Conservation (phyloP, 2,329 filamentous ascomycete species). For the Colletotrichum shisoi region DNA sequence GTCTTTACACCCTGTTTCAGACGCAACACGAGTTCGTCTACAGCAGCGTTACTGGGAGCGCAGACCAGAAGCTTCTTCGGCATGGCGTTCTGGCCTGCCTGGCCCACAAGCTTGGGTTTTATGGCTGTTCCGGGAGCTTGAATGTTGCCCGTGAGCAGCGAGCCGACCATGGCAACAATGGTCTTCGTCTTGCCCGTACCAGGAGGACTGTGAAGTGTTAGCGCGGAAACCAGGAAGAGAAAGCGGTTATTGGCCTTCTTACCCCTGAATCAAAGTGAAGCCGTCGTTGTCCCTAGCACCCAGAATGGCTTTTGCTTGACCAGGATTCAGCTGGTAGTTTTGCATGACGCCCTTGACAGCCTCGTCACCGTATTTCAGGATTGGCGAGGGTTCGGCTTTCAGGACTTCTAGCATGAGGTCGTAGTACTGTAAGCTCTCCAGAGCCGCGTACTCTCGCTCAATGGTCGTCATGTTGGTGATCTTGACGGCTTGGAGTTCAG, state of each 20-base stretch:
- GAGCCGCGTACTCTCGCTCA: slow-evolving; percentile 91
- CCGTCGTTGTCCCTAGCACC: slow-evolving; percentile 95
- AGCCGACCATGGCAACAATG: slow-evolving; percentile 94
- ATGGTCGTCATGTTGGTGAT: slow-evolving; percentile 93
- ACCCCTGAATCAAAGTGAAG: slow-evolving; percentile 94
- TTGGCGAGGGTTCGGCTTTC: slow-evolving; percentile 85
- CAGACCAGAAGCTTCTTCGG: slow-evolving; percentile 92
- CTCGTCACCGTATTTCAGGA: slow-evolving; percentile 80
- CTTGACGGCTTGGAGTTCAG: slow-evolving; percentile 77
- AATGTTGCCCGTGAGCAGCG: slow-evolving; percentile 72
- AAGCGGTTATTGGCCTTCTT: slow-evolving; percentile 47
- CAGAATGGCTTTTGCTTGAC: slow-evolving; percentile 89
- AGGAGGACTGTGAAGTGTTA: slow-evolving; percentile 70
- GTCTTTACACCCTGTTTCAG: slow-evolving; percentile 88
- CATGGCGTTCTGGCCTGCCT: slow-evolving; percentile 48
- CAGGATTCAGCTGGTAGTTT: slow-evolving; percentile 85
- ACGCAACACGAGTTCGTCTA: slow-evolving; percentile 93
- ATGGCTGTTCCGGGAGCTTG: slow-evolving; percentile 49
- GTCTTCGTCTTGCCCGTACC: slow-evolving; percentile 99
- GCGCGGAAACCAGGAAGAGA: slow-evolving; percentile 38
- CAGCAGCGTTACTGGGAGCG: slow-evolving; percentile 97
- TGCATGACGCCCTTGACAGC: slow-evolving; percentile 72
- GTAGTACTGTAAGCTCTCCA: slow-evolving; percentile 92
- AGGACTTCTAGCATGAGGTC: slow-evolving; percentile 94
- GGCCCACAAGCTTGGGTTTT: slow-evolving; percentile 45